Evolutionary conservation across 1,284 basidiomycete species (phyloP), one percentile per base, ranked within the genome.

Genomic region (Peniophora sp.): DNA sequence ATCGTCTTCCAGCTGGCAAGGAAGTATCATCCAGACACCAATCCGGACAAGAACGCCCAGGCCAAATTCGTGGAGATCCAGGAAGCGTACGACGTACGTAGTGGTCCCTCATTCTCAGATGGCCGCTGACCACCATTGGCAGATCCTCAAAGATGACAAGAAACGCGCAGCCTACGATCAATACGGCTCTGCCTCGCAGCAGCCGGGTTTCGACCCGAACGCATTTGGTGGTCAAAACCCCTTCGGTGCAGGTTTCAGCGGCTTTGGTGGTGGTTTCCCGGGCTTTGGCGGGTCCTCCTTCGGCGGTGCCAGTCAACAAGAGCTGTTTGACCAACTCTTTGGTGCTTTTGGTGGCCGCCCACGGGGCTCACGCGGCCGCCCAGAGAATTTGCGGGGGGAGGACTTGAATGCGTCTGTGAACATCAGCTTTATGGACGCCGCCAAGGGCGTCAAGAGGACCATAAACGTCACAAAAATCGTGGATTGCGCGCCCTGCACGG

Each of bases 31-130:
- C 97, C 97, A 0, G 97, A 99, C 64, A 94, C 94, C 18, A 97
- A 94, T 70, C 91, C 94, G 54, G 94, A 97, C 65, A 87, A 90
- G 60, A 78, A 78, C 47, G 92, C 96, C 0, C 88, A 92, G 61
- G 91, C 92, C 56, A 91, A 91, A 64, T 99, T 99, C 67, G 81
- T 96, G 27, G 95, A 99, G 67, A 97, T 99, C 53, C 97, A 99
- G 68, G 80, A 85, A 58, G 97, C 97, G 10, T 99, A 98, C 71
- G 97, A 99, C 68, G 92, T 97, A 60, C 60, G 88, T 70, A 35
- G 49, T 47, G 48, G 49, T 52, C 27, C 51, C 56, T 47, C 55
- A 49, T 43, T 18, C 23, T 42, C 24, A 46, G 20, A 55, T 24
- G 15, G 18, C 37, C 8, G 37, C 37, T 41, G 15, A 41, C 37